Percentiles rank a stretch among this genome's conserved stretches.
phyloP scores from a whole-genome alignment of 1,284 basidiomycete genomes.

The Coniophora puteana region DNA sequence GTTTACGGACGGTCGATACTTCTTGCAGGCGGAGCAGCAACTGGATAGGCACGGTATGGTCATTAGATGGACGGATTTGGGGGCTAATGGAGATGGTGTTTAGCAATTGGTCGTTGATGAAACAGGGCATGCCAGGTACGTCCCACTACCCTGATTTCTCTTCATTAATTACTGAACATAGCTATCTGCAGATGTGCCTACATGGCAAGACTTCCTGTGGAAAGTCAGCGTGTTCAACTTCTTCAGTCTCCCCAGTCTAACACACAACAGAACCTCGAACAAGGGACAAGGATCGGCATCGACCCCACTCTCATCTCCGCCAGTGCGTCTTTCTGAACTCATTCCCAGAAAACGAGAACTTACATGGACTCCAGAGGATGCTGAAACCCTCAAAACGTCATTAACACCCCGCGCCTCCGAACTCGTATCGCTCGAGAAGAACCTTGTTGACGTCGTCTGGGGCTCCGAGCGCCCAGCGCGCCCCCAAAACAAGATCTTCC shows the following conservation, averaged over 20 bases:
- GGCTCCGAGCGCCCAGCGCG: conserved; percentile 60
- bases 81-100: background rate
- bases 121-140: conserved; percentile 75
- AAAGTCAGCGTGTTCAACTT: conserved; percentile 43
- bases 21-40: conserved; percentile 88
- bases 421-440: conserved; percentile 63
- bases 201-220: conserved; percentile 84
- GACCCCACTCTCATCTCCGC: conserved; percentile 77
- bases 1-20: conserved; percentile 95
- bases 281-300: conserved; percentile 70
- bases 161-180: conserved; percentile 7
- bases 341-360: conserved; percentile 3
- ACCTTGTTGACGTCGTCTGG: conserved; percentile 88
- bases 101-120: conserved; percentile 93
- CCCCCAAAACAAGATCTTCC: conserved; percentile 69
- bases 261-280: conserved; percentile 51
- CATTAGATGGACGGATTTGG: background rate
- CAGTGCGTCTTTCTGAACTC: conserved; percentile 35
- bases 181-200: conserved; percentile 65
- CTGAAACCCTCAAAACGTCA: conserved; percentile 49
- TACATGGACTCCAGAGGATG: conserved; percentile 44
- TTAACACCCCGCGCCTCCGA: conserved; percentile 50
- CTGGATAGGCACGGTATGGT: conserved; percentile 61
- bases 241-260: background rate
- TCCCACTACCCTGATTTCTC: background rate